Evolutionary conservation across 2,329 filamentous ascomycete genomes (phyloP), one percentile per base, ranked within the genome.

Genomic region (Exserohilum rostratum): DNA sequence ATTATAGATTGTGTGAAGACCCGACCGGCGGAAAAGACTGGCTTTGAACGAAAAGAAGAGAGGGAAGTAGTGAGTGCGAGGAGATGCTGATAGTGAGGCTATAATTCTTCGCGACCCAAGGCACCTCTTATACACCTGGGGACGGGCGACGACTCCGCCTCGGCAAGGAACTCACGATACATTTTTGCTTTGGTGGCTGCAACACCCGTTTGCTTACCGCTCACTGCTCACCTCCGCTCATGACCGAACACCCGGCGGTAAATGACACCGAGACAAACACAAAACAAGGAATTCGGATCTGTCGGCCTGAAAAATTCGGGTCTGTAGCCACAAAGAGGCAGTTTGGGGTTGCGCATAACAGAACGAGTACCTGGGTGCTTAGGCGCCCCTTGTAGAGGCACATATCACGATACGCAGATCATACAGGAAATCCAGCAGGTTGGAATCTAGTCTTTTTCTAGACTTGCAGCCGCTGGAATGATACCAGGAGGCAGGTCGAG

Each of bases 381-480:
- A 38, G 44, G 57, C 42, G 38, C 33, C 18, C 38, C 17, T 40
- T 40, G 44, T 20, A 15, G 25, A 39, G 29, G 40, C 34, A 38
- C 20, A 50, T 20, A 44, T 53, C 45, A 51, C 50, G 58, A 61
- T 59, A 57, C 55, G 60, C 47, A 57, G 55, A 59, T 61, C 58
- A 61, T 55, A 63, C 60, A 50, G 33, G 20, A 33, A 40, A 13
- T 13, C 20, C 37, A 39, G 44, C 44, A 43, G 20, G n/a, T 35
- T 51, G 1, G 22, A 31, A 25, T 34, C 38, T 25, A 25, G 15
- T 27, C 40, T 50, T 30, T 27, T 51, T 15, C 29, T 34, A 45
- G 35, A 31, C 42, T 55, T 27, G 40, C 40, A 45, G 40, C 42
- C 35, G 47, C 51, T 17, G 30, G 42, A 46, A 18, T 42, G 35